Evolutionary conservation across 306 rosid genomes (phyloP).

Genomic region (Prosopis cineraria): DNA sequence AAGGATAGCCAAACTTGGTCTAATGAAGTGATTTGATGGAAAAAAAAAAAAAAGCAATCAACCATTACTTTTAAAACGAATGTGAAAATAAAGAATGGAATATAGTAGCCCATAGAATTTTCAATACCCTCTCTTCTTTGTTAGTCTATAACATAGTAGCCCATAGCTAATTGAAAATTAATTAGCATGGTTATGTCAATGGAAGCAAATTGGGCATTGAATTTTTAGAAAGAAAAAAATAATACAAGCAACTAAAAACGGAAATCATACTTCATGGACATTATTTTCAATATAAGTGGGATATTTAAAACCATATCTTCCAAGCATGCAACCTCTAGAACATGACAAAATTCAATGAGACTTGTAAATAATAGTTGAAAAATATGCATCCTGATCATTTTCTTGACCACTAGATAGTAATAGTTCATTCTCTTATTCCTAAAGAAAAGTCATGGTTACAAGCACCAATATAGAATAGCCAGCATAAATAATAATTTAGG

Average conservation of each 20-base stretch:
- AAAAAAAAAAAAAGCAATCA: slow-evolving; percentile 2
- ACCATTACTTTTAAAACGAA: slow-evolving; percentile 3
- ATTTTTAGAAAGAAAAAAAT: neutral
- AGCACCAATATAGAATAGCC: too few relatives aligned
- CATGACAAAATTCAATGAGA: slow-evolving; percentile 80
- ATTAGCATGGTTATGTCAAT: neutral
- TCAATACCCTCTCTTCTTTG: slow-evolving; percentile 1
- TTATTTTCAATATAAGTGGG: slow-evolving; percentile 63
- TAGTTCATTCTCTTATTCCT: slow-evolving; percentile 67
- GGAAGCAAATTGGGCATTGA: neutral
- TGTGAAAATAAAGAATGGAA: neutral
- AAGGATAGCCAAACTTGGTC: slow-evolving; percentile 59
- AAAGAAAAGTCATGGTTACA: neutral
- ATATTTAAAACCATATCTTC: slow-evolving; percentile 67
- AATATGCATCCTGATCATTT: slow-evolving; percentile 70
- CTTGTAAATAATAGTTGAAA: slow-evolving; percentile 71
- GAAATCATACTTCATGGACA: slow-evolving; percentile 61
- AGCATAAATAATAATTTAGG: neutral
- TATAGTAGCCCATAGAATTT: neutral
- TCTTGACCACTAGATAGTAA: slow-evolving; percentile 37
- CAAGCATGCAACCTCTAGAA: slow-evolving; percentile 75
- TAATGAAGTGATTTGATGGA: slow-evolving; percentile 40
- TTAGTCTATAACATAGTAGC: slow-evolving; percentile 12
- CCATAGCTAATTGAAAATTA: slow-evolving; percentile 3
- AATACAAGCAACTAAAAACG: neutral